Evolutionary conservation across 805 yeast genomes (phyloP).

Genomic region (Tetrapisispora phaffii): DNA sequence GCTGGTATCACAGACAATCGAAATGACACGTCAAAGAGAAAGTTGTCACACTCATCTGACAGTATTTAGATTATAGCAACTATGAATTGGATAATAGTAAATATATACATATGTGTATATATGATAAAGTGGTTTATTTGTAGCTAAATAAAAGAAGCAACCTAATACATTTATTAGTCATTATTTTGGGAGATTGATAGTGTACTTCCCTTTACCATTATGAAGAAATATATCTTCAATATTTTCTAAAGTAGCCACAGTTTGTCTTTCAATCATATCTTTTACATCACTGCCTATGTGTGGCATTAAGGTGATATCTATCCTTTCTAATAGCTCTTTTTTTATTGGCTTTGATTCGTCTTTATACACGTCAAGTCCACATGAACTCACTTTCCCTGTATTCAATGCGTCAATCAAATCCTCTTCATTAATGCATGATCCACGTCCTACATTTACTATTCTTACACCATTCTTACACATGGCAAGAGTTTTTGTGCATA

Average conservation of each 20-base stretch:
- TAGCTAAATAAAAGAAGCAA: too few species aligned
- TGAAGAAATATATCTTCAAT: conserved; percentile 37
- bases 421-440: conserved; percentile 56
- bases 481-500: conserved; percentile 40
- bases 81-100: too few species aligned
- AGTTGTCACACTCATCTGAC: not conserved
- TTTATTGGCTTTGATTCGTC: conserved; percentile 47
- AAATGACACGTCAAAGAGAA: too few species aligned
- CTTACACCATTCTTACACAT: conserved; percentile 45
- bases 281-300: conserved; percentile 62
- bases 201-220: conserved; percentile 32
- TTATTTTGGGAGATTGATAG: not conserved
- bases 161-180: too few species aligned
- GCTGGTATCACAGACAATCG: not conserved
- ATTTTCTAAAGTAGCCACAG: conserved; percentile 45
- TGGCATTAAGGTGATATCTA: conserved; percentile 59
- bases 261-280: conserved; percentile 45
- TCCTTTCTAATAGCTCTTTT: conserved; percentile 40
- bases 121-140: too few species aligned
- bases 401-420: conserved; percentile 53
- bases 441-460: conserved; percentile 69
- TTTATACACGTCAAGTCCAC: conserved; percentile 65
- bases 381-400: conserved; percentile 49
- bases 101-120: not conserved
- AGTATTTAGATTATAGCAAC: too few species aligned